Evolutionary conservation across 225 moss, liverwort and hornwort genomes (phyloP), one percentile per base, ranked within the genome.

Genomic region (Physcomitrellopsis africana): DNA sequence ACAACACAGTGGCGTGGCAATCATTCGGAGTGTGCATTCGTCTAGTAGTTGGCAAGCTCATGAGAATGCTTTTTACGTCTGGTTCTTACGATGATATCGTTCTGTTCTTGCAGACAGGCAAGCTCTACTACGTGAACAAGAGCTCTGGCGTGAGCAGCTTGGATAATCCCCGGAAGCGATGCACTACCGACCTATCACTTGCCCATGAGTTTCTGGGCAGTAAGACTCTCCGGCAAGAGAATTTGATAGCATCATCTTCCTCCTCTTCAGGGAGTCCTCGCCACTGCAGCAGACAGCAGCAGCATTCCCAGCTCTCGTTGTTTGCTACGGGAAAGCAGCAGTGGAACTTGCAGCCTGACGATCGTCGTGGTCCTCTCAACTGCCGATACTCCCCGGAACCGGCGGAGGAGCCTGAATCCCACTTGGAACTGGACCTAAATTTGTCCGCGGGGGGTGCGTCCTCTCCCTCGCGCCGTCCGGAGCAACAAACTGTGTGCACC

Each of bases 141-240:
- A 72, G 62, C 62, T 80, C 80, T 2, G 84, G 89, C 1, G 51
- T 70, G 29, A 80, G 84, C 43, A 71, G 81, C 9, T 80, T 72
- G 81, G 59, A 41, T 3, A 78, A 78, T 63, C 82, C 89, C 1
- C 75, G 84, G 64, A 83, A 80, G 72, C 70, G 16, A 65, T 65
- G 5, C 69, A 20, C 5, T 57, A 45, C 1, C 27, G 70, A 72
- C 1, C 46, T 49, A 42, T 65, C 56, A 57, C 56, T 15, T 1
- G 76, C 87, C 3, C 86, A 81, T 32, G 89, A 89, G 76, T 89
- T 89, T 59, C 17, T 89, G 2, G 79, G 89, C 1, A 89, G 86
- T 74, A 86, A 84, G 49, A 84, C 61, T 9, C 67, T 79, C 0
- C 45, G 45, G 23, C 52, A 82, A 9, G 78, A 70, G 17, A 69